Base-by-base conservation (phyloP, 2,329 filamentous ascomycete genomes). In the Monosporascus sp. region DNA sequence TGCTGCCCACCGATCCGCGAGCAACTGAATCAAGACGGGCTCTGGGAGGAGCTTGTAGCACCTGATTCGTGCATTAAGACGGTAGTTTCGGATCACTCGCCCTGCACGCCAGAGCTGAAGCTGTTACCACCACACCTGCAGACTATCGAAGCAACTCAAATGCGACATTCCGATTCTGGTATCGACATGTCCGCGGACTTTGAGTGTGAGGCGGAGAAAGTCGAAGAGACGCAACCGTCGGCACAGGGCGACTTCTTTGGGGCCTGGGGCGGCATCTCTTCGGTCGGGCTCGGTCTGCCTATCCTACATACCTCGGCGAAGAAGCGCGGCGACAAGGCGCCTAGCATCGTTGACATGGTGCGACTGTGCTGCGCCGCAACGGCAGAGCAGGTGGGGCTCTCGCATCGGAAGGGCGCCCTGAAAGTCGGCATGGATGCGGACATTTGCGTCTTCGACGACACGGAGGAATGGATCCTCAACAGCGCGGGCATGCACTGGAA, bases 221-320 rank as follows among this genome's bases (percentile, higher is more conserved):
- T 52, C 20, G 64, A 68, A 6, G 66, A 67, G 24, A 68, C 73
- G 9, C 64, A 70, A 1, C 67, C 71, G 38, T 71, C 75, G 22
- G 70, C 72, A 24, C 69, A 69, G 47, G 94, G 94, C 38, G 90
- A 97, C 73, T 97, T 99, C 79, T 94, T 97, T 73, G 84, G 88
- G 4, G 92, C 92, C 1, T 99, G 94, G 94, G 94, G 94, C 51
- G 94, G 94, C 15, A 96, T 99, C 65, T 93, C 89, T 4, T 94
- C 89, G 5, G 93, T 99, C 18, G 94, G 94, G 0, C 82, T 99
- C 1, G 94, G 94, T 1, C 79, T 99, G 4, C 90, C 90, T 5
- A 96, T 99, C 59, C 79, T 99, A 6, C 87, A 92, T 84, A 92
- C 90, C 0, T 85, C 90, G 45, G 80, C 88, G 35, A 76, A 79